phyloP scores from a whole-genome alignment of 805 yeast species.

The Hanseniaspora pseudoguilliermondii region DNA sequence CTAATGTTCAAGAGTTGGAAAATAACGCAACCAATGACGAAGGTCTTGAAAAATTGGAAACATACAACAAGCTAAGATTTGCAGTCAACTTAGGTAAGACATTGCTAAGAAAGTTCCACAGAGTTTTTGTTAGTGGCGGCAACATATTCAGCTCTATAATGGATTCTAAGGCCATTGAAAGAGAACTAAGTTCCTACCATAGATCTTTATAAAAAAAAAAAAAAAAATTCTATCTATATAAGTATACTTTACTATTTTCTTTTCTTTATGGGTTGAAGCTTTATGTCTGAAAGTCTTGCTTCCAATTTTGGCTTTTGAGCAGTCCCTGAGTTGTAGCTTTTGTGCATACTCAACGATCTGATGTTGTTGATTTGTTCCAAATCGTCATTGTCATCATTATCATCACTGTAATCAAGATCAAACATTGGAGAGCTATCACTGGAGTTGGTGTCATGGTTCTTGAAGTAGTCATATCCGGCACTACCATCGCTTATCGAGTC shows the following conservation, averaged over 20 bases:
- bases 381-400: conserved; percentile 6
- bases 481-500: conserved; percentile 1
- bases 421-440: conserved; percentile 14
- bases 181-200: conserved; percentile 25
- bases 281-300: neutral
- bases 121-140: conserved; percentile 22
- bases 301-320: neutral
- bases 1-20: conserved; percentile 14
- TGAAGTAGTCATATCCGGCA: conserved; percentile 18
- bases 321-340: neutral
- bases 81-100: conserved; percentile 30
- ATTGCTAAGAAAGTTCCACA: conserved; percentile 33
- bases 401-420: conserved; percentile 14
- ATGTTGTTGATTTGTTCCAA: neutral
- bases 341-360: neutral
- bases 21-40: conserved; percentile 12
- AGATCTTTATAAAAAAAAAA: conserved; percentile 21
- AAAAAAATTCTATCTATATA: neutral
- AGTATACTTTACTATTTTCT: neutral
- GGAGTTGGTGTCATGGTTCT: conserved; percentile 12
- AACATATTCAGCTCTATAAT: conserved; percentile 27
- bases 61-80: conserved; percentile 33
- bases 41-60: conserved; percentile 27
- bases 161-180: conserved; percentile 25
- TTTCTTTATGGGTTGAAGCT: neutral